Base-by-base conservation (phyloP, 305 asterid species). In the Ilex paraguariensis region DNA sequence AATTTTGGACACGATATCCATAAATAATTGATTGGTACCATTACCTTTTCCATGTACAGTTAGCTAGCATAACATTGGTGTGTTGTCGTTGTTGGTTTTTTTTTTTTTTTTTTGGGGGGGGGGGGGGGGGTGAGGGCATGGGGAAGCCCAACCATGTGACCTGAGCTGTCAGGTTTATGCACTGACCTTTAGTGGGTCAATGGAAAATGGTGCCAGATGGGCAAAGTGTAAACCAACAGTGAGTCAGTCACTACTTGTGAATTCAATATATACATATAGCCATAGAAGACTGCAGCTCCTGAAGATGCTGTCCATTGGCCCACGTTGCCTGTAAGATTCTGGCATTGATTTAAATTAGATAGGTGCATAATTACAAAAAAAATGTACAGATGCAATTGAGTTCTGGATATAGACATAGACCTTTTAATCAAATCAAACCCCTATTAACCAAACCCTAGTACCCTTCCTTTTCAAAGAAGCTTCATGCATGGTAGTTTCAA, bases 151-250 rank as follows among this genome's bases (percentile, higher is more conserved):
- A 65, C 79, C 95, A 87, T 83, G 88, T 87, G 95, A 79, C 57
- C 62, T 81, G 80, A 87, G 88, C 95, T 84, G 90, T 75, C 72
- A 54, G 44, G 70, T 68, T 61, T 53, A 31, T 64, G 65, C 65
- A 46, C 74, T 71, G 80, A 73, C 79, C 83, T 78, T 77, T 59
- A 45, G 79, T 76, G 84, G 84, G 90, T 82, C 90, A 83, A 81
- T 81, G 63, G 67, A 61, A 76, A 77, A 73, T 75, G 78, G 59
- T 74, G 91, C 86, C 89, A 83, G 89, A 45, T 77, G 78, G 65
- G 86, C 81, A 68, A 57, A 49, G 77, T 68, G 82, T 70, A 78
- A 21, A 21, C 72, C 64, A 73, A 62, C 70, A 72, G 79, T 67
- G 77, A 54, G 55, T 56, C 71, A 72, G 79, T 67, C 76, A 56